Evolutionary conservation across 805 yeast species (phyloP), one percentile per base, ranked within the genome.

Genomic region (Cyberlindnera amylophila): DNA sequence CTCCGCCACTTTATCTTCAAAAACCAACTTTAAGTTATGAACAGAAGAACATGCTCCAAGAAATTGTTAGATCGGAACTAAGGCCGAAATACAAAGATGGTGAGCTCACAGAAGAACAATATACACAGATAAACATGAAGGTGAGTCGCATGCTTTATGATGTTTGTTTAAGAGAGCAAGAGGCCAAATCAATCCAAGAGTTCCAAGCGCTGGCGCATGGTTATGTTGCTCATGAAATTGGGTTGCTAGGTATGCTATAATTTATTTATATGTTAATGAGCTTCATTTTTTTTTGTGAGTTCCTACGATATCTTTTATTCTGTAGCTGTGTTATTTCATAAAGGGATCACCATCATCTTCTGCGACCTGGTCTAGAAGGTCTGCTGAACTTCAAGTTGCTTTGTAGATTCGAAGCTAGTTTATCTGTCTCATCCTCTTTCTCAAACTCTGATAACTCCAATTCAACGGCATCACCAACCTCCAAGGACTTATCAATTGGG

Each of bases 391-490:
- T 75, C 47, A 72, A 57, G 17, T 53, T 52, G 11, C 47, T 30
- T 9, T 50, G 49, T 1, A 44, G 2, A 13, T 37, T 21, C 5
- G 46, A 26, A 6, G 46, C 34, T 1, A 53, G 46, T 13, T 40
- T 50, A 5, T 56, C 51, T 3, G 45, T 49, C 5, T 55, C 56
- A 6, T 42, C 45, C 1, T 36, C 41, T 1, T 46, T 50, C 16
- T 59, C 64, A 41, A 79, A 69, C 31, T 69, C 77, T 11, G 74
- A 61, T 3, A 79, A 49, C 45, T 84, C 88, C 36, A 85, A 59
- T 53, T 85, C 95, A 36, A 70, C 74, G 14, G 84, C 65, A 58
- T 85, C 91, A 10, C 93, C 93, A 41, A 81, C 79, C 59, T 85
- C 93, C 17, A 84, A 58, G 38, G 75, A 75, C 28, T 69, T 69